Base-by-base conservation (phyloP, 768 basidiomycete species). In the Amanita muscaria region DNA sequence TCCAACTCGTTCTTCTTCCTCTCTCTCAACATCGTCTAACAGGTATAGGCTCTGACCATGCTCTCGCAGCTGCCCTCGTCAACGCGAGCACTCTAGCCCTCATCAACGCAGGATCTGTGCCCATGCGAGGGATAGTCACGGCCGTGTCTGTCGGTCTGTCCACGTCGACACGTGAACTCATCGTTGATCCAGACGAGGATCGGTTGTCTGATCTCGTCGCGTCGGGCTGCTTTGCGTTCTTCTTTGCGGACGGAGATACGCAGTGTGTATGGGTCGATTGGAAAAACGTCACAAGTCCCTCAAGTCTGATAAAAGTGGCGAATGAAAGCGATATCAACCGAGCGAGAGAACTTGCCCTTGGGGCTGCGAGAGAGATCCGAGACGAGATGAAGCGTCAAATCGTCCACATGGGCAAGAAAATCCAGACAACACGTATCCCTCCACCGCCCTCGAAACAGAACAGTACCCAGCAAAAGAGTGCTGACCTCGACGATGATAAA, bases 1-100 rank as follows among this genome's bases (percentile, higher is more conserved):
- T 89, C 2, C 88, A 89, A 52, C 67, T 91, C n/a, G 81, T 87
- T 1, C 69, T 84, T 0, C 88, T 91, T 59, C 67, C 73, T 2
- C 65, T 88, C 1, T 55, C 59, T n/a, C n/a, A n/a, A n/a, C n/a
- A n/a, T n/a, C n/a, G 63, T 24, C 65, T 72, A 21, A 64, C 65
- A 1, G 27, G 29, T 3, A 32, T 39, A 16, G 30, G 37, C 24
- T 38, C 36, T 14, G 44, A 46, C 16, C 36, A 46, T 24, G 36
- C 37, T 8, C 63, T 84, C 19, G 63, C 76, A 2, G 80, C 86
- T 0, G 72, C 81, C 2, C 65, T 79, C 59, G 75, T 88, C 51
- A 89, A 90, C 49, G 81, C 86, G 0, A 70, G 74, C 50, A 76
- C 75, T 4, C 63, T 86, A 1, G 80, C 88, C 1, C 64, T 88